Evolutionary conservation across 495 filamentous ascomycete genomes (phyloP), one percentile per base, ranked within the genome.

Genomic region (Aspergillus funiculosus): DNA sequence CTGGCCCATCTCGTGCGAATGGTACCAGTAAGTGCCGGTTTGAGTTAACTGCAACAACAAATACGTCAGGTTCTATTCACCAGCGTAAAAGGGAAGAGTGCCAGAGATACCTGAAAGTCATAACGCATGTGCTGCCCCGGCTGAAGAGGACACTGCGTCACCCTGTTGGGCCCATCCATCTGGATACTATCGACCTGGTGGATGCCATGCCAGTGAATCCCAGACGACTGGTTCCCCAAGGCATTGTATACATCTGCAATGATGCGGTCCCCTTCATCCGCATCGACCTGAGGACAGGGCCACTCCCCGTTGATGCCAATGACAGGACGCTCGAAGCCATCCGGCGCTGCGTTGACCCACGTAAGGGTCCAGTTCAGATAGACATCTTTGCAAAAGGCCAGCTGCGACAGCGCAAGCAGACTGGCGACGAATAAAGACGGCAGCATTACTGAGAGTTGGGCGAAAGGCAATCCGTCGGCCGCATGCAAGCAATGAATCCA

Each of bases 251-350:
- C 75, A 52, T 89, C 81, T 44, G 91, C 73, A 42, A 94, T 70
- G 29, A 94, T 41, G 8, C 72, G 71, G 57, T 94, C 89, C 42
- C 87, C 87, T 3, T 85, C 61, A 8, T 78, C 77, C 27, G 79
- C 85, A 31, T 79, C 75, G 22, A 91, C 81, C 29, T 69, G 65
- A 3, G 85, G 87, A 39, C 82, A 68, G 0, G 87, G 87, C 86
- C 85, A 92, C 74, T 86, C 63, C 2, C 75, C 76, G 54, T 94
- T 94, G 72, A 92, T 88, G 42, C 86, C 85, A 59, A 94, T 94
- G 1, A 77, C 77, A 7, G 79, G 80, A 10, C 88, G 76, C 13
- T 77, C 67, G 39, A 76, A 75, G 14, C 81, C 83, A 69, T 95
- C 89, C 2, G 89, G 89, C 52, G 89, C 85, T 11, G 85, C 80